Base-by-base conservation (phyloP, 441 rosid genomes). In the Adansonia madagascariensis region DNA sequence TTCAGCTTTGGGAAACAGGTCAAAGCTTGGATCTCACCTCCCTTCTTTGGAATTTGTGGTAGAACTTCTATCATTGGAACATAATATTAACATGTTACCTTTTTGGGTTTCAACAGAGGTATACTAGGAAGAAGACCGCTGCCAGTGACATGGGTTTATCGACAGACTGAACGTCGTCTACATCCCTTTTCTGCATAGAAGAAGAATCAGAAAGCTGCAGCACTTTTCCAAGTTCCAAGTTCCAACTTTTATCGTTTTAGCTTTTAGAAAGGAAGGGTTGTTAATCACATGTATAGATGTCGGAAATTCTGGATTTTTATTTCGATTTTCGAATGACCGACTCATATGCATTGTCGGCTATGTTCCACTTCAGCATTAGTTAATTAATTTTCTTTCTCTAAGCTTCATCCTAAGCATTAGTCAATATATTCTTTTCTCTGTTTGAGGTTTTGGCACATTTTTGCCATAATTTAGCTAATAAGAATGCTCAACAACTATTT, bases 1-100 rank as follows among this genome's bases (percentile, higher is more conserved):
- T 87, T 92, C 84, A 91, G 84, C 82, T 9, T 89, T n/a, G 97
- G 95, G 67, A 92, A 91, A 79, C 90, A 89, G 86, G 92, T 89
- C 75, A 81, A 85, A 9, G 41, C 60, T 60, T 69, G 7, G 43
- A 75, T 50, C 73, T 66, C 8, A 14, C 17, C 65, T 2, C 24
- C 3, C 18, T 31, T 10, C 10, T 4, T 41, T 39, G 15, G 31
- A 20, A 9, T 56, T 31, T 57, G 14, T 47, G 66, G 44, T 71
- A 22, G 14, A 14, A 61, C 46, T 46, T 74, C 24, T 60, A 10
- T 24, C 46, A 73, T 73, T 74, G 55, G 14, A 31, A 63, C 35
- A 17, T 46, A 46, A 1, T 43, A 59, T 24, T 53, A 20, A 22
- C 49, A 24, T 75, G 2, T 7, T 72, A 6, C 6, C 14, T 8